These are phyloP conservation scores for Stereum hirsutum DNA, from an alignment of 1,284 basidiomycete genomes.

Conservation along the genomic window DNA sequence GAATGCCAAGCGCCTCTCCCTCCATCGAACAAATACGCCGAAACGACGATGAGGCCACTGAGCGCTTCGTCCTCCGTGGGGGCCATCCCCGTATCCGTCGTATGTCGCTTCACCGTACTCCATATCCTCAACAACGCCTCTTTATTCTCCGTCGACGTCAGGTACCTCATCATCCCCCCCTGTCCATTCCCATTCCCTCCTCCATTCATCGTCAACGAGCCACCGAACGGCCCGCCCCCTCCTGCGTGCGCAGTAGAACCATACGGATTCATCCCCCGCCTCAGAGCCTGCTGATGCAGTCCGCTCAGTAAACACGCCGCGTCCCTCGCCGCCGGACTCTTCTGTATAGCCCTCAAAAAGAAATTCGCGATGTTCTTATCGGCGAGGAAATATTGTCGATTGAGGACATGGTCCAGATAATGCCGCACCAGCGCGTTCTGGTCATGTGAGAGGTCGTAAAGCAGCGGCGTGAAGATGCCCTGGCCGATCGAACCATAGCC, in stretches of 20 bases:
- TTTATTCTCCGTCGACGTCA: too few relatives aligned
- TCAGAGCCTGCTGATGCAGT: conserved; percentile 32
- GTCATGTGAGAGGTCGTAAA: conserved; percentile 18
- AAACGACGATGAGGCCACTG: conserved; percentile 64
- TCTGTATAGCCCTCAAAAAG: conserved; percentile 40
- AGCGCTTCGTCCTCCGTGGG: conserved; percentile 60
- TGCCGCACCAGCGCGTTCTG: conserved; percentile 30
- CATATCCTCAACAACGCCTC: too few relatives aligned
- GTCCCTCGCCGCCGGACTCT: conserved; percentile 28
- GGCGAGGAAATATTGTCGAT: conserved; percentile 59
- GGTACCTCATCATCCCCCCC: too few relatives aligned
- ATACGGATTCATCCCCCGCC: too few relatives aligned
- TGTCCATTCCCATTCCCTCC: too few relatives aligned
- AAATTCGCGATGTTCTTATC: conserved; percentile 30
- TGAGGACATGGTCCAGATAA: conserved; percentile 42
- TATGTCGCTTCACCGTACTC: too few relatives aligned
- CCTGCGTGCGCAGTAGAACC: too few relatives aligned
- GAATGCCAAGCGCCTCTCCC: conserved; percentile 58
- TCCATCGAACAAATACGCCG: conserved; percentile 65
- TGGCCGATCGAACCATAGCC: too few relatives aligned
- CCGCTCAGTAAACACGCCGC: conserved; percentile 52
- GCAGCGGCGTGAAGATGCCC: too few relatives aligned
- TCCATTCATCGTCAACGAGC: too few relatives aligned
- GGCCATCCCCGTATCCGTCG: too few relatives aligned
- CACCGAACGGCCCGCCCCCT: too few relatives aligned